Percentiles rank a stretch among this genome's conserved stretches.
Evolutionary conservation across 192 early-diverging fungal species (phyloP).

Genomic region (Dissophora globulifera): DNA sequence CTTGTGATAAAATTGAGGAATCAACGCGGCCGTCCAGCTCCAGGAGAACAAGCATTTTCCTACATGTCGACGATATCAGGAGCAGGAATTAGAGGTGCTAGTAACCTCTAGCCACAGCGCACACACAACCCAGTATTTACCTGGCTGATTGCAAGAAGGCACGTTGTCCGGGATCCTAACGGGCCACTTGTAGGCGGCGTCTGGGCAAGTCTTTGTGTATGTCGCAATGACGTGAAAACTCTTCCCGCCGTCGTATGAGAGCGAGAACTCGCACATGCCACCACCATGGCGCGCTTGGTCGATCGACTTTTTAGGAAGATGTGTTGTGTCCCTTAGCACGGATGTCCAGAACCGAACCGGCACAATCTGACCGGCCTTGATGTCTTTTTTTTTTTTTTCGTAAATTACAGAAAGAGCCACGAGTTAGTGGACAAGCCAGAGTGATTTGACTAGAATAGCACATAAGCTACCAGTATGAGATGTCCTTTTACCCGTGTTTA

Average conservation of each 20-base stretch:
- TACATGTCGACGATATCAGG: too few species aligned
- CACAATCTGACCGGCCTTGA: constrained; percentile 63
- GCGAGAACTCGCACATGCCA: constrained; percentile 75
- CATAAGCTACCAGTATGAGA: too few species aligned
- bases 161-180: constrained; percentile 53
- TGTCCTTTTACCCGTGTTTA: constrained; percentile 39
- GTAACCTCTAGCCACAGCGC: too few species aligned
- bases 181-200: constrained; percentile 46
- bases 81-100: too few species aligned
- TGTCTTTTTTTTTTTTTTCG: too few species aligned
- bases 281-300: constrained; percentile 68
- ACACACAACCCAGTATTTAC: not conserved
- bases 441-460: not conserved
- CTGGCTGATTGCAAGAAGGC: constrained; percentile 38
- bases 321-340: not conserved
- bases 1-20: constrained; percentile 50
- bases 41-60: constrained; percentile 43
- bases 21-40: constrained; percentile 30
- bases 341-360: constrained; percentile 58
- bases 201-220: constrained; percentile 57
- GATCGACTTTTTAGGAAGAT: constrained; percentile 23
- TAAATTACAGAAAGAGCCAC: too few species aligned
- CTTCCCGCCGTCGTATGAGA: constrained; percentile 71
- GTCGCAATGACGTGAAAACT: constrained; percentile 56
- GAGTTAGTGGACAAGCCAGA: not conserved